Percentiles rank a stretch among this genome's conserved stretches.
Evolutionary conservation across 768 basidiomycete species (phyloP).

Genomic region (Plicaturopsis crispa): DNA sequence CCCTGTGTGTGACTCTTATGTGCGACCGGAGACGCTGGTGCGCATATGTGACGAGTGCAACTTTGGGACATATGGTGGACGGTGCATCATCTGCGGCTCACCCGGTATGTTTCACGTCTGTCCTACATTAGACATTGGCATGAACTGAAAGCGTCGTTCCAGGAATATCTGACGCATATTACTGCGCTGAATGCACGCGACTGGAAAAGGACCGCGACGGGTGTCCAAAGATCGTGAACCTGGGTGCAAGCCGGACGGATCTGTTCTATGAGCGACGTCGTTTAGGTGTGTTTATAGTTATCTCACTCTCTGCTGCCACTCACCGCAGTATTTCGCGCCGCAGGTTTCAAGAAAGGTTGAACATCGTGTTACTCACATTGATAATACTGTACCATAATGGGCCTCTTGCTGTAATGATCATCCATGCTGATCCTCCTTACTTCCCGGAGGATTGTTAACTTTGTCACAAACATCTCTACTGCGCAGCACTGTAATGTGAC

Average conservation of each 20-base stretch:
- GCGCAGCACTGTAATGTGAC: too few relatives aligned
- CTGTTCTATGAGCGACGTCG: conserved; percentile 87
- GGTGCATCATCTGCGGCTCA: conserved; percentile 96
- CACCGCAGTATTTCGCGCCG: too few relatives aligned
- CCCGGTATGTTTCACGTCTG: conserved; percentile 55
- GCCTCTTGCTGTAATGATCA: too few relatives aligned
- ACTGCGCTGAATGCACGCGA: conserved; percentile 95
- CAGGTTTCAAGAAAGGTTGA: not conserved
- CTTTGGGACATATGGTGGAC: conserved; percentile 95
- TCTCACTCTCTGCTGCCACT: not conserved
- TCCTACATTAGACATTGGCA: not conserved
- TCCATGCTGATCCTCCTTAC: too few relatives aligned
- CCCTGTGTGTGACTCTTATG: conserved; percentile 98
- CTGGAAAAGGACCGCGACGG: conserved; percentile 97
- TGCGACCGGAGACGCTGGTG: conserved; percentile 95
- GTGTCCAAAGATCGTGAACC: conserved; percentile 95
- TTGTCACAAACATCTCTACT: too few relatives aligned
- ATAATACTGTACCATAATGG: too few relatives aligned
- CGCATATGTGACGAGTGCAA: conserved; percentile 99
- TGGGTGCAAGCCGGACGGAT: conserved; percentile 91
- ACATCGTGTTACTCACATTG: too few relatives aligned
- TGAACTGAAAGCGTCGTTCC: not conserved
- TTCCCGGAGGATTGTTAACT: too few relatives aligned
- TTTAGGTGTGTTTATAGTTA: conserved; percentile 44
- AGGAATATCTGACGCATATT: conserved; percentile 99